Evolutionary conservation across 805 yeast genomes (phyloP), one percentile per base, ranked within the genome.

Genomic region (Tetrapisispora nanseiensis): DNA sequence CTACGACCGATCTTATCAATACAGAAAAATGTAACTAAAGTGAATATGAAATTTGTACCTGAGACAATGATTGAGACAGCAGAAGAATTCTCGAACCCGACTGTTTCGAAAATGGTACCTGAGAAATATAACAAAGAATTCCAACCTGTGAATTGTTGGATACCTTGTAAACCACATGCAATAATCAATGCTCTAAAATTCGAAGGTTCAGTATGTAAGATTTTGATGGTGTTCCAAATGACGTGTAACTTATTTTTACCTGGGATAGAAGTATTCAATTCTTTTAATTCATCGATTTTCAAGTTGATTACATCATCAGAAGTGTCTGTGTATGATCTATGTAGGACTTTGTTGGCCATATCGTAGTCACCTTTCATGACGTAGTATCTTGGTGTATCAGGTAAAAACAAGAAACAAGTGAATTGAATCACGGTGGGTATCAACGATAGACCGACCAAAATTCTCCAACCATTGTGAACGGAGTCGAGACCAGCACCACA

Each of bases 131-230:
- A 85, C 54, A 90, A 74, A 6, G 97, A 86, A 67, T 90, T 92
- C 76, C 90, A 90, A 51, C 97, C 97, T 15, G 95, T 83, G 55
- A 90, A 86, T 66, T 90, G 98, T 69, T 90, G 97, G 56, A 92
- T 82, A 45, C 95, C 96, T 66, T 92, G 97, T 50, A 90, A 67
- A 27, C 94, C 95, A 69, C 96, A 87, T 10, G 90, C 92, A 55
- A 90, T 78, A 27, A 89, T 69, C 47, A 92, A 72, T 6, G 96
- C 97, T 56, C 97, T 78, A 46, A 86, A 76, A 63, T 90, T 89
- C 1, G 94, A 80, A 31, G 86, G 85, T 30, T 72, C 74, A 1
- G 66, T 64, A 59, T 83, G 90, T 51, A 82, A 68, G 47, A 78
- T 71, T 48, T 72, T 75, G 48, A 82, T 66, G 10, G 82, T 77